phyloP scores from a whole-genome alignment of 129 eudicot genomes.

The Centrapalus pauciflorus region DNA sequence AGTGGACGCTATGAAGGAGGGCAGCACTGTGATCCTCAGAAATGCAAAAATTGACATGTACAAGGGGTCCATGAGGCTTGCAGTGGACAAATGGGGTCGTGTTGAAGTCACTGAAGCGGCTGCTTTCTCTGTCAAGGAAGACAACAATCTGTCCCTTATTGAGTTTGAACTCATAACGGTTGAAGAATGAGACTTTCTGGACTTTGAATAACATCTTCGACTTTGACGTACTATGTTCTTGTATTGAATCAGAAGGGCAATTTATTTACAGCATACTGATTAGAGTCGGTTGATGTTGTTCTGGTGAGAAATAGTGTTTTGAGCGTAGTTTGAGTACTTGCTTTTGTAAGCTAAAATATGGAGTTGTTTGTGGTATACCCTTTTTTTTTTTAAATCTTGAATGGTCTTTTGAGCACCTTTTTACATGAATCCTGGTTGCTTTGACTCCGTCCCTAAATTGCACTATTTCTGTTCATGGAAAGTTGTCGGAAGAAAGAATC shows the following conservation, averaged over 20 bases:
- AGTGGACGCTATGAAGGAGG: constrained; percentile 66
- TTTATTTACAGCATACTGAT: constrained; percentile 9
- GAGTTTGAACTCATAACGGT: constrained; percentile 61
- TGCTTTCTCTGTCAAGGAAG: constrained; percentile 53
- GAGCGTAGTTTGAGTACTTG: constrained; percentile 23
- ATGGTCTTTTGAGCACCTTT: not conserved
- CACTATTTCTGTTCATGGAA: not conserved
- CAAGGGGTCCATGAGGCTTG: constrained; percentile 78
- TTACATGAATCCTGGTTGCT: not conserved
- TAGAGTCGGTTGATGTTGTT: constrained; percentile 7
- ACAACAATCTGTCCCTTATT: constrained; percentile 58
- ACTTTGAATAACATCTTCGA: not conserved
- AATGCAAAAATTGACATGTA: constrained; percentile 64
- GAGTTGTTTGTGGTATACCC: constrained; percentile 19
- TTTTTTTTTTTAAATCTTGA: constrained; percentile 23
- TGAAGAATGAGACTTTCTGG: constrained; percentile 29
- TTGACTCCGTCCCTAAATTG: not conserved
- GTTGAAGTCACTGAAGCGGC: constrained; percentile 49
- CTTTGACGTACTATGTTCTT: not conserved
- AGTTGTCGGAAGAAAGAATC: not conserved
- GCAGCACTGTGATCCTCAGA: constrained; percentile 43
- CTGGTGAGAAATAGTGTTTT: constrained; percentile 21
- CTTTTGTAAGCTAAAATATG: constrained; percentile 15
- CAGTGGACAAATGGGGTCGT: constrained; percentile 69
- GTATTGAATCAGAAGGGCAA: constrained; percentile 18